Evolutionary conservation across 148 eudicot genomes (phyloP), one percentile per base, ranked within the genome.

Genomic region (Rhododendron ovatum): DNA sequence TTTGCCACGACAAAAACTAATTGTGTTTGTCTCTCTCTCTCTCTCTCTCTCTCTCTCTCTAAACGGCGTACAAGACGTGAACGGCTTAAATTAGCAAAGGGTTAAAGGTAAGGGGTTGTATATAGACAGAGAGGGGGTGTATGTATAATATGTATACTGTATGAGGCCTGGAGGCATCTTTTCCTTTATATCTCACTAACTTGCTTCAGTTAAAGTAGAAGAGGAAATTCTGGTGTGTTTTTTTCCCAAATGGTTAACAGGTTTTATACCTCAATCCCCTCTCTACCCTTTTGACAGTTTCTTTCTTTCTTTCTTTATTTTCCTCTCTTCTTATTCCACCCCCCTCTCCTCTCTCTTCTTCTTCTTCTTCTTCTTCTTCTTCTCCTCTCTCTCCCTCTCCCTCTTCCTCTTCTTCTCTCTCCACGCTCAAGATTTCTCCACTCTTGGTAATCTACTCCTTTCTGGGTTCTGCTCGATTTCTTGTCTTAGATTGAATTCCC

Each of bases 191-290:
- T 91, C 87, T 84, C 89, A 7, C 50, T 0, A 5, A 51, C 88
- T 88, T 86, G 93, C 90, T 92, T 53, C 94, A 87, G 92, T 93
- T 92, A 93, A 95, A 92, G 95, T 84, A 37, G 88, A 73, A 86
- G 87, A 63, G 71, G 11, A 86, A 90, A 83, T 91, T 92, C 90
- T 87, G 89, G 91, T 55, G 88, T 92, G 89, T 89, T 89, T 63
- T 63, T n/a, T 69, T 69, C 37, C 18, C 81, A 83, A 84, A 85
- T 85, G 88, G 88, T 90, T 90, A 93, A 93, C 88, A 88, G 91
- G 92, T 85, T 93, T 88, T 86, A 90, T 91, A 91, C 85, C 91
- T 87, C 87, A 57, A 82, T 65, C 82, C 35, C 88, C 45, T 37
- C 41, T 41, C 57, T 30, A 24, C 83, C 61, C 47, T 67, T 65